Evolutionary conservation across 805 yeast species (phyloP), one percentile per base, ranked within the genome.

Genomic region (Candida railenensis): DNA sequence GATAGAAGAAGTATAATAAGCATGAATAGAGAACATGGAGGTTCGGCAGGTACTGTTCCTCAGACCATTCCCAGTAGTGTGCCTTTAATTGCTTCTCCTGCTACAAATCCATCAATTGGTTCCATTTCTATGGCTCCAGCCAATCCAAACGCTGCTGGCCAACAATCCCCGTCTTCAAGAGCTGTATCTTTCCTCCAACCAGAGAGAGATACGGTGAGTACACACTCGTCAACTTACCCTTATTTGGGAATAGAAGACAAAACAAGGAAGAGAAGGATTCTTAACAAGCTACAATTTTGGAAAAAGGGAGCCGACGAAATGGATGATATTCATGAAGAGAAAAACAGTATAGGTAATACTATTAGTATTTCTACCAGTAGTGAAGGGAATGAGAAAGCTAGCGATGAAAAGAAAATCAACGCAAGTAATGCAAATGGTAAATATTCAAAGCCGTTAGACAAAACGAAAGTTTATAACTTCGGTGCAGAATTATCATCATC

Each of bases 261-360:
- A 14, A 36, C 39, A 5, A 36, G 39, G 48, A 58, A 62, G 39
- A 58, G 53, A 22, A 62, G 57, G 36, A 49, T 70, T 21, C 30
- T 25, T 11, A 61, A 58, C 33, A 67, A 61, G 46, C 56, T 71
- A 3, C 72, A 66, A 54, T 71, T 71, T 49, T 71, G 77, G 77
- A 22, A 37, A 38, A 9, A 40, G 33, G 40, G 46, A 37, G 37
- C 30, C 33, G n/a, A 46, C 53, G 12, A 39, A 15, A 39, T 39
- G 42, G 22, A 40, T n/a, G 43, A 28, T 19, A 25, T 30, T 14
- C n/a, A 40, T 18, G 43, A 40, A 12, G 37, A 40, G 22, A 25
- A 40, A n/a, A 15, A 30, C 15, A 40, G 37, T 33, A 25, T 28
- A 4, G 37, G 37, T 5, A 40, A 40, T 15, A 40, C 34, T 5